phyloP scores from a whole-genome alignment of 768 basidiomycete species.

The Amanita thiersii region DNA sequence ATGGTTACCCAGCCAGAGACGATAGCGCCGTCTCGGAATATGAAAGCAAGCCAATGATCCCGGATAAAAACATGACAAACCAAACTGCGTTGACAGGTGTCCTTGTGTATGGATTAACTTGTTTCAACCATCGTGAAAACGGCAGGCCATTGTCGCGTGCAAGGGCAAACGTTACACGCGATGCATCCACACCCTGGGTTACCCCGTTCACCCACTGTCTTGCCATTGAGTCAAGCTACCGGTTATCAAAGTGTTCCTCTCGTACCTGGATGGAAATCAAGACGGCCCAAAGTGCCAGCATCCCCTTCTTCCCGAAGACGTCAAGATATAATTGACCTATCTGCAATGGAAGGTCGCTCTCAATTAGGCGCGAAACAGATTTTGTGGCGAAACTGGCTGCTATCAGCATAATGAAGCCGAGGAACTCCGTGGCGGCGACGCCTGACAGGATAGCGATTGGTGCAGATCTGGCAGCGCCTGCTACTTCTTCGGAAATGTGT shows the following conservation, averaged over 20 bases:
- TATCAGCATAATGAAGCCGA: conserved; percentile 49
- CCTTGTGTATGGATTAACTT: conserved; percentile 20
- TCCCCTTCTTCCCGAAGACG: conserved; percentile 48
- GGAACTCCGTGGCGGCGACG: conserved; percentile 39
- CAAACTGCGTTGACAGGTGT: conserved; percentile 33
- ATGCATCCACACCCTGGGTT: conserved; percentile 58
- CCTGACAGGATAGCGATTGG: conserved; percentile 53
- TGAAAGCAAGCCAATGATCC: conserved; percentile 21
- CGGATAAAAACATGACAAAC: conserved; percentile 25
- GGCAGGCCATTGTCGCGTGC: conserved; percentile 35
- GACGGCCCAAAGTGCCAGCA: conserved; percentile 54
- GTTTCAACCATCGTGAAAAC: conserved; percentile 27
- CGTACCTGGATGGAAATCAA: conserved; percentile 33
- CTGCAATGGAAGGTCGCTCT: conserved; percentile 38
- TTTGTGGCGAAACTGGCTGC: conserved; percentile 48
- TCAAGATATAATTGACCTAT: conserved; percentile 56
- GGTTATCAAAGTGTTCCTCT: background rate
- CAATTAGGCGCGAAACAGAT: conserved; percentile 39
- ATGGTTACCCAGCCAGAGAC: conserved; percentile 24
- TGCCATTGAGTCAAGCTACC: background rate
- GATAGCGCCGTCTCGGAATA: conserved; percentile 24
- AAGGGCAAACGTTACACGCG: conserved; percentile 57
- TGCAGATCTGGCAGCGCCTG: conserved; percentile 45
- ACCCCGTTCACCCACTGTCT: conserved; percentile 53
- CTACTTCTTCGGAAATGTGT: conserved; percentile 56